Evolutionary conservation across 192 early-diverging fungal species (phyloP), one percentile per base, ranked within the genome.

Genomic region (Helicostylum pulchrum): DNA sequence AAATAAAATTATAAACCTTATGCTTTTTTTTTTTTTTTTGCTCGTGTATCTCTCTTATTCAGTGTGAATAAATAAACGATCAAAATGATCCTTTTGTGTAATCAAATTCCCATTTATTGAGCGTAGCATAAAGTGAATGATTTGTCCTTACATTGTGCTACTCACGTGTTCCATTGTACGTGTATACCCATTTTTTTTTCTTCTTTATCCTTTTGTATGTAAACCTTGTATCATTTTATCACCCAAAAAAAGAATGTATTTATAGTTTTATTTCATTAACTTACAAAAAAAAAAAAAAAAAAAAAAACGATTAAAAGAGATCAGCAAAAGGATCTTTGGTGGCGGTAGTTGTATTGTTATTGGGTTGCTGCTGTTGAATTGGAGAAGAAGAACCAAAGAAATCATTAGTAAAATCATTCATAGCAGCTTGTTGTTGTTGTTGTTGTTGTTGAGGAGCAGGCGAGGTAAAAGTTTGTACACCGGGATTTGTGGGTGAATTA

Each of bases 291-390:
- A 26, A 26, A 26, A 26, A 26, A 26, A 26, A 26, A 26, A 26
- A 26, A 26, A 45, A 6, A 48, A 53, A 53, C 23, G 23, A 23
- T 26, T 68, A 73, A 32, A 73, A 73, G 5, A 74, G 63, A 57
- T 65, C 72, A 39, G 72, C 72, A 65, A 74, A 74, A 44, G 72
- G 72, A 34, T 74, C 72, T 43, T 65, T 47, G 7, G 57, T 47
- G 7, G 57, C 44, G n/a, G 56, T 9, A 30, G 26, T 17, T 70
- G 15, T 65, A 21, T 63, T 65, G 55, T 34, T 61, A 58, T 52
- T 74, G 77, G 19, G 57, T 53, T 67, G 42, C 57, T 72, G 70
- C 21, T 70, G 70, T 30, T 50, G 54, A 39, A 20, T 53, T 8
- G 20, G 3, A 32, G 50, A 44, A 32, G 50, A 44, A 7, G 12